Percentiles rank a stretch among this genome's conserved stretches.
Evolutionary conservation across 139 green algal genomes (phyloP).

Genomic region (Coelastrella sp.): DNA sequence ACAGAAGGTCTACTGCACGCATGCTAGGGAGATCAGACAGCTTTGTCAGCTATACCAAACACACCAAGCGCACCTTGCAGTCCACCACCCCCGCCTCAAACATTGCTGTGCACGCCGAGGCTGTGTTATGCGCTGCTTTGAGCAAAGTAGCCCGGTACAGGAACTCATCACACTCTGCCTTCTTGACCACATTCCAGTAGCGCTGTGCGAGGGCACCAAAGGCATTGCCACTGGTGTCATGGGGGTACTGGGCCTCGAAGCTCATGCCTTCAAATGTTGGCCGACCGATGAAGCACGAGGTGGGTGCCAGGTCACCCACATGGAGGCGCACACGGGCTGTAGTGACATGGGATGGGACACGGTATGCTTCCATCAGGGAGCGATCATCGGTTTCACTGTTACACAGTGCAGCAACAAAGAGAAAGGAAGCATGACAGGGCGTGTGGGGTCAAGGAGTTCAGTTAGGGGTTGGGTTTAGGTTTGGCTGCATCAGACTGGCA

Average conservation of each 20-base stretch:
- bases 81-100: constrained; percentile 16
- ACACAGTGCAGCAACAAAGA: too few relatives aligned
- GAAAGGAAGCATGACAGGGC: too few relatives aligned
- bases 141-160: neutral
- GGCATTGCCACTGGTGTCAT: neutral
- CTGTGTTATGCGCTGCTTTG: constrained; percentile 17
- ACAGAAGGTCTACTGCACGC: too few relatives aligned
- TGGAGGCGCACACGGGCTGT: constrained; percentile 1
- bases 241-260: constrained; percentile 12
- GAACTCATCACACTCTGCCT: neutral
- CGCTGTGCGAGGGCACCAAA: neutral
- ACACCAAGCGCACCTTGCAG: neutral
- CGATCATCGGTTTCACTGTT: neutral
- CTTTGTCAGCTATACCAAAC: neutral
- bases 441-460: too few relatives aligned
- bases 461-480: too few relatives aligned
- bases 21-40: neutral
- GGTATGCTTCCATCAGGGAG: constrained; percentile 29
- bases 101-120: constrained; percentile 12
- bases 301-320: constrained; percentile 17
- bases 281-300: constrained; percentile 8
- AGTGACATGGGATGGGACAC: constrained; percentile 1
- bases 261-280: constrained; percentile 2
- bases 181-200: neutral
- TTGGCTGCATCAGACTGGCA: too few relatives aligned